Base-by-base conservation (phyloP, 2,329 filamentous ascomycete genomes). In the Fusarium phyllophilum region DNA sequence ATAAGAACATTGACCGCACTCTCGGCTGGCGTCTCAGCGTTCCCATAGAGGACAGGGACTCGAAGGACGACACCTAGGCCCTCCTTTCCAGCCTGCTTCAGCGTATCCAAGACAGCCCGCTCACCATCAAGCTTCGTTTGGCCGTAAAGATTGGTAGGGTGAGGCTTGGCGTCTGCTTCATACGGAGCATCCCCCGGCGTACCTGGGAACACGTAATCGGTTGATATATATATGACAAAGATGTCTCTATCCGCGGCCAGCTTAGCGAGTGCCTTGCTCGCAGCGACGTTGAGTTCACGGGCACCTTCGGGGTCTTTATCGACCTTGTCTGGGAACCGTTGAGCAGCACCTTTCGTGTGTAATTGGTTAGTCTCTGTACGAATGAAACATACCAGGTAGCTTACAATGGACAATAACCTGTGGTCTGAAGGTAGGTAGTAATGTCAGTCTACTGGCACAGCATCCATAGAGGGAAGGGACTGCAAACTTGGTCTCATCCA, bases 251-350 rank as follows among this genome's bases (percentile, higher is more conserved):
- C 80, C 2, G 90, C 88, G 59, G 93, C 92, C n/a, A 90, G 86
- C 45, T 85, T 82, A 15, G 94, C 93, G 18, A 97, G 88, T 14
- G 84, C 83, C 54, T 86, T 84, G 52, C 93, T 93, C 6, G 94
- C 92, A 7, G 89, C 86, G 18, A 96, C 90, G 78, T 97, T 97
- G 77, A 97, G 86, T 24, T 87, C 88, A 68, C 88, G 89, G 7
- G 94, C 94, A 61, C 90, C 93, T 67, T 91, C 89, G 6, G 94
- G 95, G 80, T 97, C 90, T 73, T 89, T 88, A 77, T 95, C 92
- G 79, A 95, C 96, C 80, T 93, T 92, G 82, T 97, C 95, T 5
- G 95, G 95, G 78, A 92, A 97, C 70, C 94, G 91, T 82, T 97
- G 95, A 51, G 95, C 95, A 45, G 95, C 95, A 80, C 93, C 93